These are phyloP conservation scores for Baudoinia panamericana DNA, from an alignment of 495 filamentous ascomycete genomes.

Conservation along the genomic window DNA sequence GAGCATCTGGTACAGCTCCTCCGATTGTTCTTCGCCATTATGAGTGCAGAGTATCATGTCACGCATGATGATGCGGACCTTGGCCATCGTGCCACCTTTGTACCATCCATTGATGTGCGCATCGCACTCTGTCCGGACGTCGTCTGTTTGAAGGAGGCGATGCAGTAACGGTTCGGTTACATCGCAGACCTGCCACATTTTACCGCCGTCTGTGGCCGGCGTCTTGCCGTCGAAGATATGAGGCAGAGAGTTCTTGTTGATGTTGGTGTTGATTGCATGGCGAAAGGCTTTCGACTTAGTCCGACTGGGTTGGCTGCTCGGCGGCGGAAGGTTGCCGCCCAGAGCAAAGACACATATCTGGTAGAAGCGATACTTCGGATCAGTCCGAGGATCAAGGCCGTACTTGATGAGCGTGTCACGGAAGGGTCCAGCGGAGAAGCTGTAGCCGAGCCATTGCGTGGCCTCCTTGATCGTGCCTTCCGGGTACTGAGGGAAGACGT, in stretches of 20 bases:
- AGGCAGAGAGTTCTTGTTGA: too few relatives aligned
- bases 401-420: conserved; percentile 71
- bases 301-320: background rate
- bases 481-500: conserved; percentile 40
- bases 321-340: conserved; percentile 16
- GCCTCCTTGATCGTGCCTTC: conserved; percentile 48
- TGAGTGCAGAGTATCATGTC: too few relatives aligned
- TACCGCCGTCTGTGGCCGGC: conserved; percentile 52
- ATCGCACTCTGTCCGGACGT: conserved; percentile 35
- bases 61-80: conserved; percentile 74
- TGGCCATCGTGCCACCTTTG: conserved; percentile 59
- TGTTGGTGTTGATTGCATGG: conserved; percentile 19
- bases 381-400: conserved; percentile 70
- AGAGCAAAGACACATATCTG: conserved; percentile 75
- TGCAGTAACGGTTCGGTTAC: conserved; percentile 64
- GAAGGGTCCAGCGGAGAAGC: conserved; percentile 83
- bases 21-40: too few relatives aligned
- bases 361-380: conserved; percentile 62
- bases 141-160: conserved; percentile 30
- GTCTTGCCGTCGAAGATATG: conserved; percentile 72
- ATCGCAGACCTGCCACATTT: conserved; percentile 88
- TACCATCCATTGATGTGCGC: conserved; percentile 62
- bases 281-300: background rate
- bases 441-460: conserved; percentile 68
- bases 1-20: too few relatives aligned